phyloP scores from a whole-genome alignment of 306 rosid genomes.

The Cucurbita argyrosperma region DNA sequence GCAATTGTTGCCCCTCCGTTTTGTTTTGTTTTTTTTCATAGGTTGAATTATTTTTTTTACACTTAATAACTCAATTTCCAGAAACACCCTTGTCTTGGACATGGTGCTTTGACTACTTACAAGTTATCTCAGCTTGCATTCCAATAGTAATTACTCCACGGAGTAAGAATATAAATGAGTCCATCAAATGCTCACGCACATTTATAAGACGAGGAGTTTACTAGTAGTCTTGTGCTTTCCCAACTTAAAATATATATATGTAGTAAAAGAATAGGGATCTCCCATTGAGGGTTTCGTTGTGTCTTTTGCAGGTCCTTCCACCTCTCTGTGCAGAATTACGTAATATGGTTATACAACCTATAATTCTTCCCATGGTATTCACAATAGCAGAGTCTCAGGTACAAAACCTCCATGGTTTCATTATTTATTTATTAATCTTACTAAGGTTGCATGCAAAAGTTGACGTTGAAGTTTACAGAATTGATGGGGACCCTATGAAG shows the following conservation, averaged over 20 bases:
- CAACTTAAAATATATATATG: not conserved
- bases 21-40: not conserved
- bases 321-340: constrained; percentile 99
- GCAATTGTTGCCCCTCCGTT: not conserved
- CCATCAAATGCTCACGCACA: not conserved
- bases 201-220: not conserved
- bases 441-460: not conserved
- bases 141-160: not conserved
- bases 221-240: not conserved
- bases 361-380: constrained; percentile 99
- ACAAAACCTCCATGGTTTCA: constrained; percentile 3
- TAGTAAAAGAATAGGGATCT: not conserved
- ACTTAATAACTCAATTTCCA: not conserved
- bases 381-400: constrained; percentile 99
- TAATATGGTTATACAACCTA: constrained; percentile 92
- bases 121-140: not conserved
- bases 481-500: not conserved
- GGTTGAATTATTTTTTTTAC: not conserved
- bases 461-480: not conserved
- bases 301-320: constrained; percentile 69
- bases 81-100: not conserved
- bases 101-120: not conserved
- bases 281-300: constrained; percentile 8
- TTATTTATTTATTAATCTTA: not conserved
- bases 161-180: not conserved